Base-by-base conservation (phyloP, 768 basidiomycete genomes). In the Kwoniella dejecticola region DNA sequence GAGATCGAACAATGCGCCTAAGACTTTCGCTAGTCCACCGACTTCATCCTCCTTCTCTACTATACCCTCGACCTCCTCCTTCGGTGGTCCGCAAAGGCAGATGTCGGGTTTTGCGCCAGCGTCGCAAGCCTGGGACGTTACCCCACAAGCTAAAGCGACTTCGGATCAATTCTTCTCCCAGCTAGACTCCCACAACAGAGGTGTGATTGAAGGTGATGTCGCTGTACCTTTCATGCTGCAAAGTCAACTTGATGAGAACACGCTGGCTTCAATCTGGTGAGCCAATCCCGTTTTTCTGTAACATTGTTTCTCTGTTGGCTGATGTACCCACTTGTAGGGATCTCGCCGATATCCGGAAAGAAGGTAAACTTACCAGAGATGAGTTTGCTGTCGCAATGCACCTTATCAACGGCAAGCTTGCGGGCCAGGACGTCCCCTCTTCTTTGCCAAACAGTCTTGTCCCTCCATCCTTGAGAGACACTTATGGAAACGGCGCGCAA, bases 331-430 rank as follows among this genome's bases (percentile, higher is more conserved):
- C 33, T 46, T 17, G n/a, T 21, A 97, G 94, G 95, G 96, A 99
- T 78, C 84, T 99, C 19, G 84, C 92, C 26, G 95, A 98, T 73
- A 83, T 97, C 23, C 86, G 88, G 63, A 88, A 88, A 52, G 89
- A 95, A 58, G 96, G 96, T 1, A 84, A 83, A 56, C 82, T 99
- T 48, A 92, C 87, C 2, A 84, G 87, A 53, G 94, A 97, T 49
- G 91, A 92, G 13, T 98, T 99, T 78, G 95, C 96, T 7, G 88
- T 98, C 45, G 96, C 93, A 3, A 86, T 94, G 86, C 85, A 95
- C 79, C 84, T 99, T 33, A 97, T 99, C 70, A 89, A 90, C 79
- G 84, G 84, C 72, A 91, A 88, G 77, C 80, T 96, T 8, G 83
- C 85, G 6, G 93, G 95, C 17, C 86, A 85, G 63, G 87, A 89